These are phyloP conservation scores for Penicillium sp. DNA, from an alignment of 2,329 filamentous ascomycete genomes.

Conservation along the genomic window DNA sequence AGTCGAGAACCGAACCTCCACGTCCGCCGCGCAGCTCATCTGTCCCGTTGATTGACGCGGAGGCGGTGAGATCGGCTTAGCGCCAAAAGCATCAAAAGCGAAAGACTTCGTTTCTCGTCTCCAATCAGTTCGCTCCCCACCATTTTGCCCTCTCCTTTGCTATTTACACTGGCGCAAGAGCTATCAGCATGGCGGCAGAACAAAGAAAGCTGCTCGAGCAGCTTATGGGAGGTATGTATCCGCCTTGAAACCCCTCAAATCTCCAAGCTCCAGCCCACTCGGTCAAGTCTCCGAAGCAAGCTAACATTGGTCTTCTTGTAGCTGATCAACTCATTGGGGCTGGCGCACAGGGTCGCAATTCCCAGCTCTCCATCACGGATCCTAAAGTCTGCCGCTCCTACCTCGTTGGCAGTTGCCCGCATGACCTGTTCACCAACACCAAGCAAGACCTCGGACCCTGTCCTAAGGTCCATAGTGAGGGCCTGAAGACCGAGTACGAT, in stretches of 20 bases:
- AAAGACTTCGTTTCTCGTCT: conserved; percentile 12
- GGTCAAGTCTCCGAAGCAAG: conserved; percentile 13
- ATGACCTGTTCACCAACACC: conserved; percentile 99
- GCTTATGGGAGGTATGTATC: conserved; percentile 61
- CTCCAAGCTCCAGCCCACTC: conserved; percentile 10
- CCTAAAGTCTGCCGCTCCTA: conserved; percentile 94
- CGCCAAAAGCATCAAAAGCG: conserved; percentile 21
- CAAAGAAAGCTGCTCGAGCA: conserved; percentile 98
- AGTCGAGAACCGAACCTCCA: conserved; percentile 4
- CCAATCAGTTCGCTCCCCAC: conserved; percentile 9
- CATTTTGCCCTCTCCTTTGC: conserved; percentile 7
- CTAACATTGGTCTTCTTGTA: conserved; percentile 31
- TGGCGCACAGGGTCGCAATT: conserved; percentile 69
- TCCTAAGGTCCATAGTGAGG: conserved; percentile 83
- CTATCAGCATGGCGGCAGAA: conserved; percentile 79
- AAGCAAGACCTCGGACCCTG: conserved; percentile 95
- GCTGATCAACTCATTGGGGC: conserved; percentile 74
- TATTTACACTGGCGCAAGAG: conserved; percentile 5
- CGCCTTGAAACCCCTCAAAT: conserved; percentile 3
- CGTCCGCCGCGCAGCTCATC: conserved; percentile 11
- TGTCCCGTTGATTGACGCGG: conserved; percentile 21
- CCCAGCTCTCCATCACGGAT: conserved; percentile 85
- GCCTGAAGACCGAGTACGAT: conserved; percentile 86
- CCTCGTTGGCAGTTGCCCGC: conserved; percentile 88
- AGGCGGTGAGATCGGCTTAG: conserved; percentile 27